Percentiles rank a stretch among this genome's conserved stretches.
Conservation (phyloP, 2,329 filamentous ascomycete genomes). For the Decorospora gaudefroyi region DNA sequence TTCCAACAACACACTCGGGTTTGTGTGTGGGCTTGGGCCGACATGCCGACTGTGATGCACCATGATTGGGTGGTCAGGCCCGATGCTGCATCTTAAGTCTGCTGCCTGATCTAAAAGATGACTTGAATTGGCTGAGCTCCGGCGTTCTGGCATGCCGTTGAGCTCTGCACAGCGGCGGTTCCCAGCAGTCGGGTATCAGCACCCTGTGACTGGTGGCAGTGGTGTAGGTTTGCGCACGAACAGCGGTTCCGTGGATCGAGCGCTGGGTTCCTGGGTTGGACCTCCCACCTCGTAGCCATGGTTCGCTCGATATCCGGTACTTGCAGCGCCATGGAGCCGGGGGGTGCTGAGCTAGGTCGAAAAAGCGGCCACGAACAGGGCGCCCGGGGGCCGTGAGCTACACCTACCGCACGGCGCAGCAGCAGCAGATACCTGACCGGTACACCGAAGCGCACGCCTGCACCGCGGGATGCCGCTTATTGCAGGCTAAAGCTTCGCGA, state of each 20-base stretch:
- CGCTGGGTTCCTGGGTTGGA: conserved; percentile 14
- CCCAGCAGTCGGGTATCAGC: too few relatives aligned
- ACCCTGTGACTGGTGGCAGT: too few relatives aligned
- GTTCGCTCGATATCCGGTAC: conserved; percentile 27
- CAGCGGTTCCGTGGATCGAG: conserved; percentile 23
- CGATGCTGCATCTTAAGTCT: conserved; percentile 16
- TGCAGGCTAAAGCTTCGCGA: conserved; percentile 18
- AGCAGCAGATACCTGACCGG: too few relatives aligned
- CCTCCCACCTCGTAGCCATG: conserved; percentile 15
- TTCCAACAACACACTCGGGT: too few relatives aligned
- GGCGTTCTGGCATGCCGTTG: conserved; percentile 2
- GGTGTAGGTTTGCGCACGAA: conserved; percentile 16
- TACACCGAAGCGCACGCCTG: conserved; percentile 16
- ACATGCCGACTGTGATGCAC: conserved; percentile 20
- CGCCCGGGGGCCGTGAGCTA: conserved; percentile 23
- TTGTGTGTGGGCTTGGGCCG: conserved; percentile 19
- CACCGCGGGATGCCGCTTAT: conserved; percentile 13
- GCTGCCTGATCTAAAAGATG: conserved; percentile 23
- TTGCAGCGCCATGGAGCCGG: conserved; percentile 30
- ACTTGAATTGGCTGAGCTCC: conserved; percentile 2
- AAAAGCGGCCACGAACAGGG: conserved; percentile 23
- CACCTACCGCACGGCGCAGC: conserved; percentile 9
- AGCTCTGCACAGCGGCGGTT: conserved; percentile 3
- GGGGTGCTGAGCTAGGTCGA: conserved; percentile 26
- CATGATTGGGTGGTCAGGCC: conserved; percentile 21